A percentile compares a stretch with the other conserved stretches of the same genome.
Conservation (phyloP, 441 rosid species). For the Erodium moschatum region DNA sequence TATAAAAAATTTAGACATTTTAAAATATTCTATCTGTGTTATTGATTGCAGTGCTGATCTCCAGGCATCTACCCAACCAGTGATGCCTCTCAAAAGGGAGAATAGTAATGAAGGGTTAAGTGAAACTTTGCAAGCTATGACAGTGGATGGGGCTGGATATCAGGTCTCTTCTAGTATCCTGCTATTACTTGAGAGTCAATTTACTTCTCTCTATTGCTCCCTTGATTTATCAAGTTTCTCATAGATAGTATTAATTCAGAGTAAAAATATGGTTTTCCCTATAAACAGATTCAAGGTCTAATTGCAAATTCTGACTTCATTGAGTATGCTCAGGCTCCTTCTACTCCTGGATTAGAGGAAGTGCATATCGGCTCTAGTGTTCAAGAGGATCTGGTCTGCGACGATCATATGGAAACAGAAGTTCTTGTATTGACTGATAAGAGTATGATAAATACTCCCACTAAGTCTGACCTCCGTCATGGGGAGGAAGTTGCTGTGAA, state of each 20-base stretch:
- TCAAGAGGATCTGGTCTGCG: constrained; percentile 54
- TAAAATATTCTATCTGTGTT: constrained; percentile 6
- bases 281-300: constrained; percentile 44
- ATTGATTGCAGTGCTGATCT: constrained; percentile 46
- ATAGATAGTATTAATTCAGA: background rate
- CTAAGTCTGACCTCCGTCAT: constrained; percentile 28
- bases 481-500: constrained; percentile 24
- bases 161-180: constrained; percentile 40
- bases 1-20: background rate
- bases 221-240: constrained; percentile 9
- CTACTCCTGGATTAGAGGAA: constrained; percentile 73
- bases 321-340: constrained; percentile 81
- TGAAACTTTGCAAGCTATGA: constrained; percentile 34
- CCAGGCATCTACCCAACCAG: constrained; percentile 33
- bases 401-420: constrained; percentile 52
- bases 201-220: too few species aligned
- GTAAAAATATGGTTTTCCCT: constrained; percentile 21
- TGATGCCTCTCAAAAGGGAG: constrained; percentile 24
- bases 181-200: constrained; percentile 8
- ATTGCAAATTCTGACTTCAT: constrained; percentile 37
- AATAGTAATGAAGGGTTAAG: constrained; percentile 25
- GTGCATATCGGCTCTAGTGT: constrained; percentile 56
- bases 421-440: constrained; percentile 21
- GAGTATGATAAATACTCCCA: constrained; percentile 24
- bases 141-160: constrained; percentile 38